Conservation (phyloP, 75 land plant genomes). For the Sequoia sempervirens region DNA sequence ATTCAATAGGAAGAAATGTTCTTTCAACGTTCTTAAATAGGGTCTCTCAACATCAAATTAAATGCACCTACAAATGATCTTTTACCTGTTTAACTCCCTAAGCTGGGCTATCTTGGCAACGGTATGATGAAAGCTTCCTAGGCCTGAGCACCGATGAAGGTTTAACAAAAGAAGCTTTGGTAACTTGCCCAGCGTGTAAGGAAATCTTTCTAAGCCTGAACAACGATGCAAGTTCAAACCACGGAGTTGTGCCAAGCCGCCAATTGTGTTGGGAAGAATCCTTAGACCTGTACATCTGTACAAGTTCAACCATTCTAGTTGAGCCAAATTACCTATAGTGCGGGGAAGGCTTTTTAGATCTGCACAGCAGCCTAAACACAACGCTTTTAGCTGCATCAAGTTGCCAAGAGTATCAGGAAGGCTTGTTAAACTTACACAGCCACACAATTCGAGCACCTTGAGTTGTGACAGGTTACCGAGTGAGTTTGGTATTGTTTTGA, state of each 20-base stretch:
- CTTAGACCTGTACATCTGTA: not conserved
- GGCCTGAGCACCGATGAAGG: not conserved
- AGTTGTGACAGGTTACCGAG: not conserved
- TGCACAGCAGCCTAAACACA: not conserved
- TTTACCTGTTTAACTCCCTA: not conserved
- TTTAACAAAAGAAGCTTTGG: not conserved
- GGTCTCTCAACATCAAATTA: too few species aligned
- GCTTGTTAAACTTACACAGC: not conserved
- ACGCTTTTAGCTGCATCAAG: not conserved
- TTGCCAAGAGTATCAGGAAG: not conserved
- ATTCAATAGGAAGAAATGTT: too few species aligned
- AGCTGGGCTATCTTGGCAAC: not conserved
- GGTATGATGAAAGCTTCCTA: not conserved
- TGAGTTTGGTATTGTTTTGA: not conserved
- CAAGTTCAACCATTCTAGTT: not conserved
- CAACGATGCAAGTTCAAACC: not conserved
- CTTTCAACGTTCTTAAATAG: too few species aligned
- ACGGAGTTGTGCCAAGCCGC: not conserved
- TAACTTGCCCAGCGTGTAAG: not conserved
- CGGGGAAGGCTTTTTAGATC: not conserved
- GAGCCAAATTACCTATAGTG: not conserved
- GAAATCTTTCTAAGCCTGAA: not conserved
- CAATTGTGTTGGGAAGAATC: not conserved
- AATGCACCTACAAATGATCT: too few species aligned
- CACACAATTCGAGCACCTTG: not conserved